These are phyloP conservation scores for Prunus armeniaca DNA, from an alignment of 306 rosid genomes.

Conservation along the genomic window DNA sequence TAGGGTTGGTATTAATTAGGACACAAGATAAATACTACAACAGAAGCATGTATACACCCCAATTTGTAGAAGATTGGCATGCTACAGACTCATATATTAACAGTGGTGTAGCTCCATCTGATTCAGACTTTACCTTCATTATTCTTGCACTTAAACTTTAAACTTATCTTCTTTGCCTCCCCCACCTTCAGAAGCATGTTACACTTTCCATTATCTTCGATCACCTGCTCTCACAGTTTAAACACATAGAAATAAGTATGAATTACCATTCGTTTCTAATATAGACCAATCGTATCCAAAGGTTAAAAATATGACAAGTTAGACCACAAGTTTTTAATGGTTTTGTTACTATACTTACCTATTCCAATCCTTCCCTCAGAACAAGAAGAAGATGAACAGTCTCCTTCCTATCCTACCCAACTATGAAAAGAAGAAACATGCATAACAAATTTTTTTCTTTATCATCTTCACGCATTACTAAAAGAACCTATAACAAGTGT, in stretches of 20 bases:
- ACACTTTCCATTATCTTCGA: conserved; percentile 56
- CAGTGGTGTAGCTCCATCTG: conserved; percentile 34
- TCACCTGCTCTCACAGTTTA: conserved; percentile 42
- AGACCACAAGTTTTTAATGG: background rate
- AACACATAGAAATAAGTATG: background rate
- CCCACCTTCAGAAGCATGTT: conserved; percentile 51
- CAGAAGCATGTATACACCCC: background rate
- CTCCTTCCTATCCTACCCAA: background rate
- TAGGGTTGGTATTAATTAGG: background rate
- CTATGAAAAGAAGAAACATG: background rate
- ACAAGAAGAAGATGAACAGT: background rate
- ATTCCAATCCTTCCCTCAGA: background rate
- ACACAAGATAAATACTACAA: background rate
- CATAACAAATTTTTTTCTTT: background rate
- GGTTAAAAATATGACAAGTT: background rate
- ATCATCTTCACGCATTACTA: background rate
- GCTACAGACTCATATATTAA: conserved; percentile 2
- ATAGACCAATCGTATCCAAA: background rate
- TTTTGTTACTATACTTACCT: background rate
- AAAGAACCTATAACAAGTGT: background rate
- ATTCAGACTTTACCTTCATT: conserved; percentile 36
- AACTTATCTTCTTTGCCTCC: conserved; percentile 65
- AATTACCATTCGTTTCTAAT: background rate
- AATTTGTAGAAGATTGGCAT: background rate
- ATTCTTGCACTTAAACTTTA: conserved; percentile 66